Percentiles rank a stretch among this genome's conserved stretches.
Conservation (phyloP, 2,329 filamentous ascomycete genomes). For the Cladophialophora psammophila region DNA sequence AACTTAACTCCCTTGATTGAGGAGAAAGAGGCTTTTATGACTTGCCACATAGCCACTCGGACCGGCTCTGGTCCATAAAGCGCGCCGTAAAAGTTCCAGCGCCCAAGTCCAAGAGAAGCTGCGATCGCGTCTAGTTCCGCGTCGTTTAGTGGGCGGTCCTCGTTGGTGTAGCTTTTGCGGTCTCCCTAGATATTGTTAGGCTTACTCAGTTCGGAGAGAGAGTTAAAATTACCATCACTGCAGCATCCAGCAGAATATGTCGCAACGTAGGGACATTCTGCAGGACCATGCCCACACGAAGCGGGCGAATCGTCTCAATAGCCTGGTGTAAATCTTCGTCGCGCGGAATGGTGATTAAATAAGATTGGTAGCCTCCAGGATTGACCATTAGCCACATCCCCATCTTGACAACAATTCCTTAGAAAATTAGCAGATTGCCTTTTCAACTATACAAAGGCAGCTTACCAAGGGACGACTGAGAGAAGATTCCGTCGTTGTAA, state of each 20-base stretch:
- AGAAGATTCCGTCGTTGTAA: slow-evolving; percentile 53
- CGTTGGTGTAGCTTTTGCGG: slow-evolving; percentile 45
- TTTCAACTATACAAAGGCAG: too few species aligned
- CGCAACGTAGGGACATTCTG: slow-evolving; percentile 59
- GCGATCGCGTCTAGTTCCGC: slow-evolving; percentile 53
- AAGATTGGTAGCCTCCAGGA: slow-evolving; percentile 57
- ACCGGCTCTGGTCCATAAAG: slow-evolving; percentile 49
- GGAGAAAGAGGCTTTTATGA: slow-evolving; percentile 55
- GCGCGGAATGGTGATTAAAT: slow-evolving; percentile 55
- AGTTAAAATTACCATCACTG: slow-evolving; percentile 44
- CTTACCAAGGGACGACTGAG: slow-evolving; percentile 57
- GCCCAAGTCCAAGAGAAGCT: slow-evolving; percentile 49
- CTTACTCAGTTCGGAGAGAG: too few species aligned
- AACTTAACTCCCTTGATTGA: slow-evolving; percentile 54
- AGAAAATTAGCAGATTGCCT: not conserved
- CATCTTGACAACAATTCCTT: slow-evolving; percentile 55
- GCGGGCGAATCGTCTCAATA: slow-evolving; percentile 45
- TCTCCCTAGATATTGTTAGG: not conserved
- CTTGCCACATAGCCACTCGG: slow-evolving; percentile 46
- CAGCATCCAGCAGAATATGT: slow-evolving; percentile 55
- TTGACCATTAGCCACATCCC: slow-evolving; percentile 62
- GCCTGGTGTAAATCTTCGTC: slow-evolving; percentile 51
- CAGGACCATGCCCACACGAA: slow-evolving; percentile 51
- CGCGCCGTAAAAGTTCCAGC: slow-evolving; percentile 63
- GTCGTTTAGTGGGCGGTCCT: slow-evolving; percentile 47